These are phyloP conservation scores for Gracilaria domingensis DNA, from an alignment of 23 red algal species.

Conservation along the genomic window DNA sequence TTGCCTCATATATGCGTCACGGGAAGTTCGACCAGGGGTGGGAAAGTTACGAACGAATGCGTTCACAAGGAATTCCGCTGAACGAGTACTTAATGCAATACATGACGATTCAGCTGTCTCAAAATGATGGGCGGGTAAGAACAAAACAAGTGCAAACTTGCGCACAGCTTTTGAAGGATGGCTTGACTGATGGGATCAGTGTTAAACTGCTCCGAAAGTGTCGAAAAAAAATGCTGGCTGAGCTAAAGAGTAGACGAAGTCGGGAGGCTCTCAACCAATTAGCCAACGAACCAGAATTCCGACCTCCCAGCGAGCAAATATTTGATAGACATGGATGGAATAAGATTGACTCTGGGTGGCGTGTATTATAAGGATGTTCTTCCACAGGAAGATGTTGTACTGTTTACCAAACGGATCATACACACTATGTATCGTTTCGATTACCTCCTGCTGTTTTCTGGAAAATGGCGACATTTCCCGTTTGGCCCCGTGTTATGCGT, in stretches of 20 bases:
- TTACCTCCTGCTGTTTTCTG: not conserved
- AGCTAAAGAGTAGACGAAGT: slow-evolving; percentile 7
- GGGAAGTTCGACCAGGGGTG: slow-evolving; percentile 9
- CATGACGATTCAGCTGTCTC: not conserved
- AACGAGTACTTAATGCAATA: slow-evolving; percentile 30
- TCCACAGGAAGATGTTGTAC: not conserved
- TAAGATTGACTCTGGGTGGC: slow-evolving; percentile 74
- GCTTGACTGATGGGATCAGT: slow-evolving; percentile 15
- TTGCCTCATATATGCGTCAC: not conserved
- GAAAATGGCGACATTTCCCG: slow-evolving; percentile 60
- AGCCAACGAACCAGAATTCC: slow-evolving; percentile 39
- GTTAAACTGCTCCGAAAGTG: slow-evolving; percentile 38
- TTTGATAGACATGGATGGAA: slow-evolving; percentile 81
- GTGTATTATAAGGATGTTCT: slow-evolving; percentile 27
- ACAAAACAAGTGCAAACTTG: not conserved
- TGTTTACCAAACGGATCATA: not conserved
- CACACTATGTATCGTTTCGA: not conserved
- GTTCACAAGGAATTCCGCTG: slow-evolving; percentile 14
- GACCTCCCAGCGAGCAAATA: slow-evolving; percentile 61
- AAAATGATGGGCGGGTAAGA: not conserved
- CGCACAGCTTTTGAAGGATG: slow-evolving; percentile 20
- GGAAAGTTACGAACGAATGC: slow-evolving; percentile 54
- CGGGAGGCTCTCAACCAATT: slow-evolving; percentile 17
- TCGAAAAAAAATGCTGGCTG: slow-evolving; percentile 6
- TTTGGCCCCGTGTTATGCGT: slow-evolving; percentile 72